phyloP scores from a whole-genome alignment of 208 protist species.

The Angomonas desouzai region DNA sequence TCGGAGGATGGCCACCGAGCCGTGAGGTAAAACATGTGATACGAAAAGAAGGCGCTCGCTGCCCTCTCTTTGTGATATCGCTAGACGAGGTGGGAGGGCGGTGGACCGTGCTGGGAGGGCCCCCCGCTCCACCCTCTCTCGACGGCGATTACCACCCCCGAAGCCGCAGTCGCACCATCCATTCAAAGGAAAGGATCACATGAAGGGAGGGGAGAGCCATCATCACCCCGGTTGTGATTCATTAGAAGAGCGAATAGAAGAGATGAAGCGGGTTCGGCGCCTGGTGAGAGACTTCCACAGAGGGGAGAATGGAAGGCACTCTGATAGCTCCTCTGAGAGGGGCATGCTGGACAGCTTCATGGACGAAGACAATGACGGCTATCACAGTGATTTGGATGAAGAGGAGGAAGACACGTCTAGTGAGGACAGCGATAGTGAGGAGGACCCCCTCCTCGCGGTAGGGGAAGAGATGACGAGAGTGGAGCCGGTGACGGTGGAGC shows the following conservation, averaged over 20 bases:
- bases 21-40: conserved; percentile 29
- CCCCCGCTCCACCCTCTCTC: no score
- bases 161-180: no score
- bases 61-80: conserved; percentile 34
- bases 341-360: not conserved
- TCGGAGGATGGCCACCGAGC: conserved; percentile 50
- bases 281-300: not conserved
- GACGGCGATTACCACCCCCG: no score
- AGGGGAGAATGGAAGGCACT: not conserved
- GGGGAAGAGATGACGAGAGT: not conserved
- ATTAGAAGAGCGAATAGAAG: conserved; percentile 1
- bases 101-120: conserved; percentile 4
- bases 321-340: not conserved
- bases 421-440: not conserved
- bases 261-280: not conserved
- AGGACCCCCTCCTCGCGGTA: not conserved
- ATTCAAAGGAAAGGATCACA: conserved; percentile 12
- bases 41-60: conserved; percentile 27
- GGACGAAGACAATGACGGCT: not conserved
- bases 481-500: conserved; percentile 17
- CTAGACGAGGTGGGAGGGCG: conserved; percentile 19
- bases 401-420: not conserved
- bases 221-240: not conserved
- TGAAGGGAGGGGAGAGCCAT: conserved; percentile 2
- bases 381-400: conserved; percentile 2